Percentiles rank a stretch among this genome's conserved stretches.
phyloP scores from a whole-genome alignment of 2,329 filamentous ascomycete species.

The Plectosphaerella plurivora region DNA sequence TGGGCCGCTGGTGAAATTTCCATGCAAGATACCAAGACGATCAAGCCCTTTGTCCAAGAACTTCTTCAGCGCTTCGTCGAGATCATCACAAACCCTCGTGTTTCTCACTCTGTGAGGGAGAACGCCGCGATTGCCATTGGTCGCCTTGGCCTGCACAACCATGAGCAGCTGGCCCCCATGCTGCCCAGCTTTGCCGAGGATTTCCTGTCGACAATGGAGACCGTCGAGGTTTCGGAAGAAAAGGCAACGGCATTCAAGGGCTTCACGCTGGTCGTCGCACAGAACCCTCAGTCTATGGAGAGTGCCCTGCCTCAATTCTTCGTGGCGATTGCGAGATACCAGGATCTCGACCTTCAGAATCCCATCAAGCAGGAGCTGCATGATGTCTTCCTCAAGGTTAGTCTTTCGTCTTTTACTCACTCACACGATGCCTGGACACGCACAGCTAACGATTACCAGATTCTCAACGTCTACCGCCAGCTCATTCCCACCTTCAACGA shows the following conservation, averaged over 20 bases:
- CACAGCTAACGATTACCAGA: constrained; percentile 26
- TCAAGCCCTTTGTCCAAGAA: constrained; percentile 72
- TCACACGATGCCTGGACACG: not conserved
- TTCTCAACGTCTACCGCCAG: constrained; percentile 50
- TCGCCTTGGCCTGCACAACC: constrained; percentile 75
- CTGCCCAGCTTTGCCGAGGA: constrained; percentile 75
- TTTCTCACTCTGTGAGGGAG: constrained; percentile 83
- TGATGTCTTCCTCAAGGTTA: constrained; percentile 72
- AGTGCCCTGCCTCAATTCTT: constrained; percentile 80
- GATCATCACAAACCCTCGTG: constrained; percentile 80
- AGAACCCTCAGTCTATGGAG: constrained; percentile 91
- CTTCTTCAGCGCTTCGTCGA: constrained; percentile 73
- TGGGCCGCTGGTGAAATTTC: constrained; percentile 95
- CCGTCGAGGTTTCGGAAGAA: constrained; percentile 84
- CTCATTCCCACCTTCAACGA: constrained; percentile 56
- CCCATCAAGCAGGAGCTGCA: constrained; percentile 63
- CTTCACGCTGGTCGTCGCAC: constrained; percentile 77
- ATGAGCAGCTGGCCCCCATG: constrained; percentile 71
- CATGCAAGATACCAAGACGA: constrained; percentile 68
- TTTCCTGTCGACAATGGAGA: constrained; percentile 77
- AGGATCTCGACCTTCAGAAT: constrained; percentile 55
- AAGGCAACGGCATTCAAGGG: constrained; percentile 92
- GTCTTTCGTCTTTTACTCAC: constrained; percentile 19
- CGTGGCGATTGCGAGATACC: constrained; percentile 74
- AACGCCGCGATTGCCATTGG: constrained; percentile 94